Evolutionary conservation across 768 basidiomycete species (phyloP).

Genomic region (Brasilioporus rufonigricans): DNA sequence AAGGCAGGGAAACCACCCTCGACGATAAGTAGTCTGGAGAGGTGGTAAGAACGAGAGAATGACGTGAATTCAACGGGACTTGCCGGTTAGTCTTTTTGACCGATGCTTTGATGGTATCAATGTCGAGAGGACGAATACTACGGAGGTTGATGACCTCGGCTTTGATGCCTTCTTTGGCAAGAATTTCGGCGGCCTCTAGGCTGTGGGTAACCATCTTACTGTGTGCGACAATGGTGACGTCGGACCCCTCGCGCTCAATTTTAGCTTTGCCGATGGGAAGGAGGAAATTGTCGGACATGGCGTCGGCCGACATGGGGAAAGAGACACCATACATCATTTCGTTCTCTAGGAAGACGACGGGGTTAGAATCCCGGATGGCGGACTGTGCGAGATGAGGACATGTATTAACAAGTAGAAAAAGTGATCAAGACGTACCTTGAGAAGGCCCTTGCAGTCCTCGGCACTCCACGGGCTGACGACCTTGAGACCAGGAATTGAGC

Average conservation of each 20-base stretch:
- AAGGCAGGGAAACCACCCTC: conserved; percentile 99
- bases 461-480: conserved; percentile 97
- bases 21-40: conserved; percentile 76
- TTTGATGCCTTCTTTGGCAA: conserved; percentile 96
- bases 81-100: conserved; percentile 99
- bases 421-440: conserved; percentile 62
- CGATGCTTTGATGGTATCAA: conserved; percentile 93
- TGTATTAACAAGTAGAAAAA: neutral
- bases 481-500: conserved; percentile 91
- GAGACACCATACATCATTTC: conserved; percentile 98
- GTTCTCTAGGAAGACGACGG: conserved; percentile 98
- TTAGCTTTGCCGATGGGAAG: conserved; percentile 98
- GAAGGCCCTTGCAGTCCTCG: conserved; percentile 98
- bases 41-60: neutral
- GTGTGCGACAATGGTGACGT: conserved; percentile 96
- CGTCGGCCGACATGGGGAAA: conserved; percentile 95
- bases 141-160: conserved; percentile 98
- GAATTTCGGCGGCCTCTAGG: conserved; percentile 87
- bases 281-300: conserved; percentile 92
- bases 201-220: conserved; percentile 97
- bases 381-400: conserved; percentile 44
- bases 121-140: conserved; percentile 94
- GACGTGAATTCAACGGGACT: conserved; percentile 19
- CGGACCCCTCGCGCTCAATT: conserved; percentile 88
- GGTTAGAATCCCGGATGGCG: conserved; percentile 98